Evolutionary conservation across 345 rosid species (phyloP), one percentile per base, ranked within the genome.

Genomic region (Linum tenue): DNA sequence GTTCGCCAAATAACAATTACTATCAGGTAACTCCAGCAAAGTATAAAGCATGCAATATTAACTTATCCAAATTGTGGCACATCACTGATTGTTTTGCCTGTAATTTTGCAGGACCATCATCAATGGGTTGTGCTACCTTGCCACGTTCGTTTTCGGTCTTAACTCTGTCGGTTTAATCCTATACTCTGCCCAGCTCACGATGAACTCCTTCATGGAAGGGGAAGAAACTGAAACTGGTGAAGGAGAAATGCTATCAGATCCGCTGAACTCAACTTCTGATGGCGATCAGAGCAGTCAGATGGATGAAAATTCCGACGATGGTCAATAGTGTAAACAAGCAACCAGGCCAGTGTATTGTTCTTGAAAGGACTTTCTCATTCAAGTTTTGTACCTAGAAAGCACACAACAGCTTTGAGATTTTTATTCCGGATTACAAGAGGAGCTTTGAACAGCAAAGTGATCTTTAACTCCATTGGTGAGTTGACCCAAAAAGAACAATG

Each of bases 101-200:
- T 7, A 14, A 56, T 31, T 55, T 64, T 70, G 69, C 88, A 94
- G 99, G 85, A 90, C 97, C 39, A 80, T 90, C 69, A 58, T 90
- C 41, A 94, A 94, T 16, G 97, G 99, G 35, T 22, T 88, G 68
- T 90, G 96, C 82, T 90, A 90, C 77, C 96, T 92, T 17, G 95
- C 96, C 11, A 90, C 99, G n/a, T 92, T 86, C 73, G 96, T 90
- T 67, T 90, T 92, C 2, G 94, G 98, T 62, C 42, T 90, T 74
- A 92, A 92, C 60, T 78, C 96, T 0, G 12, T 90, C 0, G 98
- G 97, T 55, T 83, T 92, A 62, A 65, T 92, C 60, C 90, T 90
- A 51, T 90, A 82, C 76, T 77, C 96, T 7, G 92, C 77, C 37
- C 96, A 88, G 66, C 91, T 90, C 72, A 88, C 82, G 68, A 10